Conservation (phyloP, 768 basidiomycete genomes). For the Leccinum variicolor region DNA sequence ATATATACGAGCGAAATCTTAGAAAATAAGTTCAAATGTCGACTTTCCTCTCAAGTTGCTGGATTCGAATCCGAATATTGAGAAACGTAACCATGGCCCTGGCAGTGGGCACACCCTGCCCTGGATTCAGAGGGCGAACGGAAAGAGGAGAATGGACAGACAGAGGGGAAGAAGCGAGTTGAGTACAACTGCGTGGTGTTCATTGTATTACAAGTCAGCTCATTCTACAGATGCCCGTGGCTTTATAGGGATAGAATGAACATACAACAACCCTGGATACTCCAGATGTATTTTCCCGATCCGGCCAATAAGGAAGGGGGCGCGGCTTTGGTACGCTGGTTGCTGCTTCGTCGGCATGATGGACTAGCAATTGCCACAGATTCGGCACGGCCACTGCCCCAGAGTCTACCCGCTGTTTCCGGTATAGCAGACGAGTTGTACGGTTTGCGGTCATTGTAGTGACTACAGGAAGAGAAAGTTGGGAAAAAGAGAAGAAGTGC, state of each 20-base stretch:
- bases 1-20: neutral
- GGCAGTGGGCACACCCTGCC: too few species aligned
- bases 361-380: too few species aligned
- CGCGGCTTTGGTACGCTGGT: neutral
- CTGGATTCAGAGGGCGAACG: neutral
- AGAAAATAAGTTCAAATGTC: neutral
- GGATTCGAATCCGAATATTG: neutral
- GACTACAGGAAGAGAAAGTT: too few species aligned
- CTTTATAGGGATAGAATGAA: neutral
- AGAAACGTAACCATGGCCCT: neutral
- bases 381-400: too few species aligned
- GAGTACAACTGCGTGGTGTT: slow-evolving; percentile 28
- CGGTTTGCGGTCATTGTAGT: too few species aligned
- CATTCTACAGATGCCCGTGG: neutral
- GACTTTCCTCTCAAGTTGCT: neutral
- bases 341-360: neutral
- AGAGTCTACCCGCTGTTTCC: too few species aligned
- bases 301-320: slow-evolving; percentile 18
- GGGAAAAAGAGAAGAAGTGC: too few species aligned
- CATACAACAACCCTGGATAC: slow-evolving; percentile 39
- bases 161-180: slow-evolving; percentile 35
- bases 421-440: too few species aligned
- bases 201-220: neutral
- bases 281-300: slow-evolving; percentile 53
- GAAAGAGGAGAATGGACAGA: neutral